Base-by-base conservation (phyloP, 257 asterid species). In the Buddleja alternifolia region DNA sequence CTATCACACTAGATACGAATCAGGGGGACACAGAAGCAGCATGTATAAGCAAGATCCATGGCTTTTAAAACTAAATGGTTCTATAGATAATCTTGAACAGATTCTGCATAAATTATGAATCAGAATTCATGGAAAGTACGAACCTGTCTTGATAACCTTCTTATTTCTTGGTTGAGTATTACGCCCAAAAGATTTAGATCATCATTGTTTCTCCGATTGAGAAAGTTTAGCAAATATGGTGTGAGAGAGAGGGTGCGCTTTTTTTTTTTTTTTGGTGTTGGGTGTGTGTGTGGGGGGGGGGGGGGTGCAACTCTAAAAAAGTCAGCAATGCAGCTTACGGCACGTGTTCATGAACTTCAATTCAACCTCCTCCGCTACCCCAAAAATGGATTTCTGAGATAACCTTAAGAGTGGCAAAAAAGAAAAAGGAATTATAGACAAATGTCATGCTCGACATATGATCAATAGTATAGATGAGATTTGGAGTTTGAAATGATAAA, bases 331-430 rank as follows among this genome's bases (percentile, higher is more conserved):
- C n/a, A 67, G 68, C 53, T 65, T 10, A 47, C 32, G 58, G 70
- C 69, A 88, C 98, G 97, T 90, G 82, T 88, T 85, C 82, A 93
- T 82, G 50, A 93, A 93, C 84, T 90, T 93, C 81, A 93, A 64
- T 74, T 93, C 98, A 47, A 93, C 90, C 86, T 90, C 98, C 82
- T 93, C 98, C 8, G 98, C 98, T 50, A 84, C 96, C 73, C 98
- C 98, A 63, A 93, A 93, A 65, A 93, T 88, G 56, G 87, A 85
- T 77, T 93, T 93, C 65, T 97, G 90, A 63, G 90, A 93, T 66
- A 93, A 76, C 85, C 98, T 93, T 62, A 9, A 65, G 54, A 24
- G 34, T 29, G 25, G 12, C n/a, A n/a, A n/a, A n/a, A n/a, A 46
- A 73, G 66, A 63, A 47, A 19, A 72, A 34, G 32, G n/a, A 40